phyloP scores from a whole-genome alignment of 2,329 filamentous ascomycete species.

The Cordyceps cateniannulata region DNA sequence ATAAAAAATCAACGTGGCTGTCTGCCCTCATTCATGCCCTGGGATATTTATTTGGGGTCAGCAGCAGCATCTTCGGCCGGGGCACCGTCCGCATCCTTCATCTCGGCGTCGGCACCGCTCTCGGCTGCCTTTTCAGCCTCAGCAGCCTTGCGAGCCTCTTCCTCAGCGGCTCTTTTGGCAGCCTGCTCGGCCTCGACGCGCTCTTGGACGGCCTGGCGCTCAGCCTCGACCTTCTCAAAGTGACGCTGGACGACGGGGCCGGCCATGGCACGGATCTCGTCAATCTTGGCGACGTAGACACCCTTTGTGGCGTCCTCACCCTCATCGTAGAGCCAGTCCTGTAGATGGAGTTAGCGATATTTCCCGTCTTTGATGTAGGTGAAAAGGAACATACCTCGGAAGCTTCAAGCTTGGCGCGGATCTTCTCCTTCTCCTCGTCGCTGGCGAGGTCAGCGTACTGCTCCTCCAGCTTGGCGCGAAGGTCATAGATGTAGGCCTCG shows the following conservation, averaged over 20 bases:
- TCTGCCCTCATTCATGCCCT: not conserved
- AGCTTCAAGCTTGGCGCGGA: slow-evolving; percentile 75
- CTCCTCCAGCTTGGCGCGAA: slow-evolving; percentile 91
- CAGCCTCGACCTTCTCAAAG: slow-evolving; percentile 87
- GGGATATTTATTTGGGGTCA: slow-evolving; percentile 28
- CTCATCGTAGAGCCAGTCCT: slow-evolving; percentile 99
- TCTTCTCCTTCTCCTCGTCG: slow-evolving; percentile 85
- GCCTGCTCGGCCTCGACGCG: slow-evolving; percentile 71
- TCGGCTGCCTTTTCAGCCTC: slow-evolving; percentile 44
- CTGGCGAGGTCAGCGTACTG: slow-evolving; percentile 82
- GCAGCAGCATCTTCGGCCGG: slow-evolving; percentile 40
- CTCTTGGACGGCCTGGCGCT: slow-evolving; percentile 73
- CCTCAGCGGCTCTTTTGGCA: slow-evolving; percentile 60
- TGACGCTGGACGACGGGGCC: slow-evolving; percentile 91
- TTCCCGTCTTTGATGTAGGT: not conserved
- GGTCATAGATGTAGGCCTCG: slow-evolving; percentile 94
- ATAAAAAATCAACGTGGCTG: not conserved
- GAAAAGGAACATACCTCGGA: slow-evolving; percentile 63
- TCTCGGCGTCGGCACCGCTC: slow-evolving; percentile 51
- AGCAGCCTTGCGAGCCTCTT: slow-evolving; percentile 48
- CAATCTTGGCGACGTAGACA: slow-evolving; percentile 88
- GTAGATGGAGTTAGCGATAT: slow-evolving; percentile 1
- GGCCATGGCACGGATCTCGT: slow-evolving; percentile 85
- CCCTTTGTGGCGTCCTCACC: slow-evolving; percentile 93
- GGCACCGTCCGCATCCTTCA: slow-evolving; percentile 52